Evolutionary conservation across 768 basidiomycete genomes (phyloP).

Genomic region (Tylopilus cervinicoccineus): DNA sequence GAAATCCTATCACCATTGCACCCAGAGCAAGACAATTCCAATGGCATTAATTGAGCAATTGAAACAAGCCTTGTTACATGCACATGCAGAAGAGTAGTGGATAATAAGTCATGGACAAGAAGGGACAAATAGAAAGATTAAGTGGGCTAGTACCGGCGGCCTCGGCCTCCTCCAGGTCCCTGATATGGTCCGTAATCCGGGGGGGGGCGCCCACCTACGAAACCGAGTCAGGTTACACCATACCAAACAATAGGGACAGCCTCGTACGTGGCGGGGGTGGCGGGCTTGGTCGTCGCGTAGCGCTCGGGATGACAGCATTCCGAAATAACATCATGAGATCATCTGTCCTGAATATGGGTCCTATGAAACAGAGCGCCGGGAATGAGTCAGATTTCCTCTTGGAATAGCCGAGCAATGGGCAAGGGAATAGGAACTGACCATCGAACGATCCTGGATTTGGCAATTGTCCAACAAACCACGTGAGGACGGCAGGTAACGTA

Average conservation of each 20-base stretch:
- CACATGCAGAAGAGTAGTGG: conserved; percentile 1
- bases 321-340: conserved; percentile 85
- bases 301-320: conserved; percentile 76
- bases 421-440: conserved; percentile 49
- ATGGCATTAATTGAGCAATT: conserved; percentile 1
- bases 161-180: conserved; percentile 54
- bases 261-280: conserved; percentile 48
- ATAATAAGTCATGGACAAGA: conserved; percentile 19
- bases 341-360: conserved; percentile 86
- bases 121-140: neutral
- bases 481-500: conserved; percentile 55
- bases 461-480: conserved; percentile 82
- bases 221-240: conserved; percentile 6
- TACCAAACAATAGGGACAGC: neutral
- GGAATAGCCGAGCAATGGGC: conserved; percentile 7
- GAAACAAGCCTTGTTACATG: neutral
- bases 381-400: conserved; percentile 12
- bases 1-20: too few species aligned
- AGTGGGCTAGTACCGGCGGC: conserved; percentile 37
- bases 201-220: conserved; percentile 63
- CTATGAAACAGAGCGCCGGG: conserved; percentile 35
- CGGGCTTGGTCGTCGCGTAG: conserved; percentile 44
- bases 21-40: too few species aligned
- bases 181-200: conserved; percentile 87
- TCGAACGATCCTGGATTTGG: conserved; percentile 76